Evolutionary conservation across 1,284 basidiomycete species (phyloP).

Genomic region (Trichosporon sp.): DNA sequence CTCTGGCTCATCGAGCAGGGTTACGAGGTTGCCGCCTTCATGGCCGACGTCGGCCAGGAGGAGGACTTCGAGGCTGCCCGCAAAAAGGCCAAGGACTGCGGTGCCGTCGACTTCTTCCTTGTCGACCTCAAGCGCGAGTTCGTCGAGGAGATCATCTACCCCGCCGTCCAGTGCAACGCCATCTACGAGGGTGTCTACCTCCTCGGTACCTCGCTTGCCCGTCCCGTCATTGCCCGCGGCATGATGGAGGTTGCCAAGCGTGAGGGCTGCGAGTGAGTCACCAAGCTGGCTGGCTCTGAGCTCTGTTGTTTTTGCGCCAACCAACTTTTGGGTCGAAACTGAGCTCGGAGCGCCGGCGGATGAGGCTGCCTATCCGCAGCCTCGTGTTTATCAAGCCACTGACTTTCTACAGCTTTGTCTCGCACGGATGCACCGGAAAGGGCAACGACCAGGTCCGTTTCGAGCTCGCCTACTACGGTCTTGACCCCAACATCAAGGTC

Average conservation of each 20-base stretch:
- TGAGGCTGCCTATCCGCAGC: constrained; percentile 1
- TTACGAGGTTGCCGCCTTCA: constrained; percentile 96
- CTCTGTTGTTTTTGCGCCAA: not conserved
- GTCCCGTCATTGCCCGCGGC: constrained; percentile 96
- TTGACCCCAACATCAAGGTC: constrained; percentile 98
- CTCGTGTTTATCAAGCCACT: constrained; percentile 26
- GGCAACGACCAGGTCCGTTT: constrained; percentile 99
- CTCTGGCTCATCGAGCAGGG: constrained; percentile 70
- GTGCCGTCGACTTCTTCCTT: constrained; percentile 93
- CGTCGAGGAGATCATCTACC: constrained; percentile 94
- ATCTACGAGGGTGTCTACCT: constrained; percentile 99
- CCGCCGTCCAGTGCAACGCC: constrained; percentile 96
- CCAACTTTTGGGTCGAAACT: not conserved
- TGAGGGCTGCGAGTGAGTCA: constrained; percentile 85
- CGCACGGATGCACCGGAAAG: constrained; percentile 98
- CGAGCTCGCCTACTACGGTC: constrained; percentile 97
- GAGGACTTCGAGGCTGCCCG: constrained; percentile 97
- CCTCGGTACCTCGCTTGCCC: constrained; percentile 94
- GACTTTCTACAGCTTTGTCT: constrained; percentile 70
- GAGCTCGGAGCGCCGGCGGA: not conserved
- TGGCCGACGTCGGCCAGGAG: constrained; percentile 98
- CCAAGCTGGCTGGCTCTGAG: not conserved
- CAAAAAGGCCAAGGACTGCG: constrained; percentile 86
- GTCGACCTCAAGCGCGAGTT: constrained; percentile 95
- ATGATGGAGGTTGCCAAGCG: constrained; percentile 93